Evolutionary conservation across 164 flowering plant species (phyloP), one percentile per base, ranked within the genome.

Genomic region (Piper betle): DNA sequence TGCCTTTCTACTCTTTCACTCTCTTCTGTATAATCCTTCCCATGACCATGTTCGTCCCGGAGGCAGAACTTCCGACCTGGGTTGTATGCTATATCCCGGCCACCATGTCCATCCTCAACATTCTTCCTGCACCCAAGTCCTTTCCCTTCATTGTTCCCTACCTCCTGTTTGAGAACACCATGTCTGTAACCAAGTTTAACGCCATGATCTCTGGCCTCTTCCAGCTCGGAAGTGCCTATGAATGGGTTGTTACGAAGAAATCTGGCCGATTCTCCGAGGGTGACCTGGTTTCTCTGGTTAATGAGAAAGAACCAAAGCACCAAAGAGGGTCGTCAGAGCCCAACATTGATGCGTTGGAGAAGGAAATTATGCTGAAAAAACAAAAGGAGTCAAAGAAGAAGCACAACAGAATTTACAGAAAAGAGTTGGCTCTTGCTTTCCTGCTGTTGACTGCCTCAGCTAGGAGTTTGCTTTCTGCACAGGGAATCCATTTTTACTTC

Each of bases 241-340:
- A 93, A 55, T 93, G 99, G 99, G 97, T 93, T 9, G 99, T 93
- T 52, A 93, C 99, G 20, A 93, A 93, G 80, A 93, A 93, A 71
- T 90, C 94, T 0, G 98, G 98, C 5, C 93, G 98, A 3, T 93
- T 97, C 4, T 93, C 98, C 0, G 99, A 93, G 71, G 97, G 97
- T 10, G 99, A 93, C 71, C 86, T 93, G 5, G 62, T 65, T 0
- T 66, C 82, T 3, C 67, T 93, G 19, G 75, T 74, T n/a, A 25
- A 25, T 25, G 89, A 80, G 65, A 81, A 82, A 55, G 83, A 80
- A 60, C 57, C 73, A 17, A 80, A 69, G 60, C 85, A 74, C 39
- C 84, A 78, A 4, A 77, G 84, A 13, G 83, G 81, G 0, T 54
- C 38, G 2, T 93, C 97, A 0, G 87, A 67, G 40, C 85, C 99